A percentile compares a stretch with the other conserved stretches of the same genome.
These are phyloP conservation scores for Pyrenula massariospora DNA, from an alignment of 495 filamentous ascomycete species.

Conservation along the genomic window DNA sequence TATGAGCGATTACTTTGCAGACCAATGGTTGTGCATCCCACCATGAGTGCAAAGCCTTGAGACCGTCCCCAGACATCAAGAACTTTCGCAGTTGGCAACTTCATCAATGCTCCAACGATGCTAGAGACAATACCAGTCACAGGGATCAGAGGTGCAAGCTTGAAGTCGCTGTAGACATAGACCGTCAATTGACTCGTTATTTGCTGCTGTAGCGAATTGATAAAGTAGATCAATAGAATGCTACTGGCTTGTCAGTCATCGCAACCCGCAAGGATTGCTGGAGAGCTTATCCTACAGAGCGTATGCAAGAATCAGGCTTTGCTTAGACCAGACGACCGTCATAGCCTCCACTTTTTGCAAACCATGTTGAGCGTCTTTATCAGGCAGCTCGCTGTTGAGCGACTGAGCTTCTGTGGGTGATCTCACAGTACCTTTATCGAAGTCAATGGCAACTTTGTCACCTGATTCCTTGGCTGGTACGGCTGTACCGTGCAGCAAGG, in stretches of 20 bases:
- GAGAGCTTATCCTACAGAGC: slow-evolving; percentile 15
- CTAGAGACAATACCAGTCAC: slow-evolving; percentile 24
- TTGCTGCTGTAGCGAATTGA: slow-evolving; percentile 26
- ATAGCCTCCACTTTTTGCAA: slow-evolving; percentile 30
- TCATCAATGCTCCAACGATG: slow-evolving; percentile 53
- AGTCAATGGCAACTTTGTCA: neutral
- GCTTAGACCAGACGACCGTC: slow-evolving; percentile 25
- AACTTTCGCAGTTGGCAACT: slow-evolving; percentile 54
- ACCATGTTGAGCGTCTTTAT: slow-evolving; percentile 20
- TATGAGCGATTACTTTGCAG: neutral
- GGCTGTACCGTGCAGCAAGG: neutral
- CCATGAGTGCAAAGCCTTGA: slow-evolving; percentile 34
- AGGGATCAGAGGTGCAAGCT: slow-evolving; percentile 19
- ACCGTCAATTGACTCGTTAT: slow-evolving; percentile 18
- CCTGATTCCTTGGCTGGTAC: neutral
- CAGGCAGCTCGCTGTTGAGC: neutral
- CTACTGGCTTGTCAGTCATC: neutral
- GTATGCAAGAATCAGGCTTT: slow-evolving; percentile 22
- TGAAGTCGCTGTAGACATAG: slow-evolving; percentile 21
- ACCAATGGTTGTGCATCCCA: slow-evolving; percentile 26
- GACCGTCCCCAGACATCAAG: slow-evolving; percentile 55
- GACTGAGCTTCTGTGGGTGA: neutral
- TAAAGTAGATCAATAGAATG: slow-evolving; percentile 33
- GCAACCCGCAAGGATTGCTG: neutral
- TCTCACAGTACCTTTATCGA: neutral